Evolutionary conservation across 352 stramenopile species (phyloP).

Genomic region (Phytophthora chlamydospora): DNA sequence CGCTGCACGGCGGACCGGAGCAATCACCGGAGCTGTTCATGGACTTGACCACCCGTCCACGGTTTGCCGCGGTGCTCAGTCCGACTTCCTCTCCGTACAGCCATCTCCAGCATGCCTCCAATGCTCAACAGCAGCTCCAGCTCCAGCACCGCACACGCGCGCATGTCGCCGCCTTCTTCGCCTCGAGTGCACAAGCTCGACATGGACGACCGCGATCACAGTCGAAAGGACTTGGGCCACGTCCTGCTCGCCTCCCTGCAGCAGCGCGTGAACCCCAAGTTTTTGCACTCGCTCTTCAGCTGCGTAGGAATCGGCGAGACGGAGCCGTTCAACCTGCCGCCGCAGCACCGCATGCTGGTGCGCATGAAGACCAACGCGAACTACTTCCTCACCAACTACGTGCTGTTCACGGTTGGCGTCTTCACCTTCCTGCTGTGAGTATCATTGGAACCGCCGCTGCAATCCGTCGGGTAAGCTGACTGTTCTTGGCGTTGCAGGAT

Average conservation of each 20-base stretch:
- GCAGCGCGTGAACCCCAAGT: conserved; percentile 49
- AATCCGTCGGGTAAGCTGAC: not conserved
- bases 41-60: conserved; percentile 9
- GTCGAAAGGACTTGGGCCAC: conserved; percentile 27
- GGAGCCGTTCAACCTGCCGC: conserved; percentile 62
- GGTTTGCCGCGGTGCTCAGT: not conserved
- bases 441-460: not conserved
- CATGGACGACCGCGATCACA: conserved; percentile 2
- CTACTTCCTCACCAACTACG: conserved; percentile 82
- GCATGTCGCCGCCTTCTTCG: conserved; percentile 20
- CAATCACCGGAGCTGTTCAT: conserved; percentile 16
- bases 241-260: conserved; percentile 48
- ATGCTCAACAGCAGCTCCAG: conserved; percentile 43
- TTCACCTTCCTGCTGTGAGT: conserved; percentile 72
- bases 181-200: conserved; percentile 17
- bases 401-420: conserved; percentile 58
- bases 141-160: conserved; percentile 14
- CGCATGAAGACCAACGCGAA: conserved; percentile 74
- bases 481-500: conserved; percentile 35
- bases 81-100: conserved; percentile 1
- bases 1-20: conserved; percentile 19
- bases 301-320: conserved; percentile 70
- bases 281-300: conserved; percentile 65
- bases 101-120: conserved; percentile 19
- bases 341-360: conserved; percentile 47